Percentiles rank a stretch among this genome's conserved stretches.
Evolutionary conservation across 2,329 filamentous ascomycete species (phyloP).

Genomic region (Aquanectria penicillioides): DNA sequence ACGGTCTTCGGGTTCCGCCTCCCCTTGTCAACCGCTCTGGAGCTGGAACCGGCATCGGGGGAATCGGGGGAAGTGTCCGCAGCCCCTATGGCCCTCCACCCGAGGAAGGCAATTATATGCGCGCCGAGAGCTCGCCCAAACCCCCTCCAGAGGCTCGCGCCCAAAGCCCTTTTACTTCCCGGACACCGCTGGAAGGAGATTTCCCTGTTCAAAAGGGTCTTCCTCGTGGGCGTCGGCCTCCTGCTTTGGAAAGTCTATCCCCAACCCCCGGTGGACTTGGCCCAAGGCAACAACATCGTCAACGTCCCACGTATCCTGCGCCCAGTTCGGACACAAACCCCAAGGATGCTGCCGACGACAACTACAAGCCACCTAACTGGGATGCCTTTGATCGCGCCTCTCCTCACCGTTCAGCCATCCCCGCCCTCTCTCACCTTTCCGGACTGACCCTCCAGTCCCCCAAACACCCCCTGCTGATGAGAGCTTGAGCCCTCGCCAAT

Average conservation of each 20-base stretch:
- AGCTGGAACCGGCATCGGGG: constrained; percentile 14
- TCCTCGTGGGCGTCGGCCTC: constrained; percentile 47
- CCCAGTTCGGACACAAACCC: constrained; percentile 16
- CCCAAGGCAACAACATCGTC: constrained; percentile 35
- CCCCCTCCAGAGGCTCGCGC: constrained; percentile 30
- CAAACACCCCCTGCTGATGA: constrained; percentile 24
- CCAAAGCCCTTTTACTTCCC: constrained; percentile 43
- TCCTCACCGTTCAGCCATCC: constrained; percentile 47
- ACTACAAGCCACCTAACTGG: constrained; percentile 40
- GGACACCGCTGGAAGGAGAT: constrained; percentile 43
- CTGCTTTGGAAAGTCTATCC: constrained; percentile 10
- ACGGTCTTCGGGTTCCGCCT: constrained; percentile 35
- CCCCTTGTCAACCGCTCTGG: constrained; percentile 29
- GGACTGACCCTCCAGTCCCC: constrained; percentile 17
- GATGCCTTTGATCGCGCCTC: constrained; percentile 41
- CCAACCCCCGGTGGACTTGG: constrained; percentile 26
- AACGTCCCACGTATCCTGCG: constrained; percentile 36
- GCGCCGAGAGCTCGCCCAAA: constrained; percentile 19
- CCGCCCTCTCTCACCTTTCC: constrained; percentile 45
- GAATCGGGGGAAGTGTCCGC: constrained; percentile 23
- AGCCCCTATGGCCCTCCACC: constrained; percentile 37
- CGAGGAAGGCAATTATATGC: constrained; percentile 35
- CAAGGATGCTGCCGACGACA: constrained; percentile 2
- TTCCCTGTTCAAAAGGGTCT: constrained; percentile 49
- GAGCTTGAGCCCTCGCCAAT: constrained; percentile 27